phyloP scores from a whole-genome alignment of 495 filamentous ascomycete species.

The Tuber calosporum region DNA sequence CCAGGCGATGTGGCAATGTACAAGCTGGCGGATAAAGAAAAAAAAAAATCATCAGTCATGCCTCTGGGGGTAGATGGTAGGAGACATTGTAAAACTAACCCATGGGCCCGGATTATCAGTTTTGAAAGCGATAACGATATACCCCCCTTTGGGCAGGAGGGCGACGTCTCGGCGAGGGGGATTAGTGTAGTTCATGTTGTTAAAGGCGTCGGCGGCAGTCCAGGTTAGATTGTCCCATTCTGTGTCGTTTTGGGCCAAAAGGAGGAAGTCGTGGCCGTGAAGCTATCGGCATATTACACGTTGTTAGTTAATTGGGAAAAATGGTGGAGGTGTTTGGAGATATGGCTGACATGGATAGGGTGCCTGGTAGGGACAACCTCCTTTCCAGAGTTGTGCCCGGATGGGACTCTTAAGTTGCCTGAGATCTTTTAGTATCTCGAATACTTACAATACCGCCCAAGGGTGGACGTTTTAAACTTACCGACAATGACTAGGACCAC shows the following conservation, averaged over 20 bases:
- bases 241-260: conserved; percentile 47
- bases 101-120: conserved; percentile 50
- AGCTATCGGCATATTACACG: conserved; percentile 45
- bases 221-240: conserved; percentile 39
- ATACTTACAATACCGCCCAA: not conserved
- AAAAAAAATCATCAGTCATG: not conserved
- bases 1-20: conserved; percentile 2
- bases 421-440: conserved; percentile 39
- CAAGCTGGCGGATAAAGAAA: not conserved
- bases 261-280: conserved; percentile 55
- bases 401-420: conserved; percentile 44
- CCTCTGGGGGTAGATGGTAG: not conserved
- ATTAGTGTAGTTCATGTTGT: conserved; percentile 34
- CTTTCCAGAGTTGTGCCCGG: conserved; percentile 46
- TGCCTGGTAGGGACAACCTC: conserved; percentile 39
- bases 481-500: conserved; percentile 14
- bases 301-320: not conserved
- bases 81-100: conserved; percentile 5
- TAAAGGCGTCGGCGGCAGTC: conserved; percentile 31
- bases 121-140: conserved; percentile 52
- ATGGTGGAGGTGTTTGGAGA: not conserved
- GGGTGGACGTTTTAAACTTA: conserved; percentile 44
- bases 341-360: conserved; percentile 23
- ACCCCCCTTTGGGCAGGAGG: conserved; percentile 48
- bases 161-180: conserved; percentile 58